phyloP scores from a whole-genome alignment of 1,284 basidiomycete species.

The Phellinidium pouzarii region DNA sequence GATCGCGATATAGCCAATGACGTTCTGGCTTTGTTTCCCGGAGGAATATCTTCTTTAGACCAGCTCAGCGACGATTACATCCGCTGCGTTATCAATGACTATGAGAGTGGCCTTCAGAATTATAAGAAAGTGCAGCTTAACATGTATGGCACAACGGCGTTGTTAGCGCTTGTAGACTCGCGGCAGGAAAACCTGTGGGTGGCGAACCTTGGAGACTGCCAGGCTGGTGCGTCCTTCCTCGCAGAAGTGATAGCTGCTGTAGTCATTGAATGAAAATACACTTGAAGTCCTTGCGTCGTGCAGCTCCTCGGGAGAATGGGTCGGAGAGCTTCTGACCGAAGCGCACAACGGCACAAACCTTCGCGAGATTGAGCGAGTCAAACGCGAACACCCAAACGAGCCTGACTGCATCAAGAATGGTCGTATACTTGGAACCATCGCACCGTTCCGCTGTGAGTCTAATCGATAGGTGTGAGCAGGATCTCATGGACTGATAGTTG shows the following conservation, averaged over 20 bases:
- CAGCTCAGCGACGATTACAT: conserved; percentile 34
- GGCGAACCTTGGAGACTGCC: conserved; percentile 34
- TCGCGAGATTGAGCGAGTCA: conserved; percentile 27
- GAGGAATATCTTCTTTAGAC: conserved; percentile 20
- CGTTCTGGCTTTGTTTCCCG: conserved; percentile 28
- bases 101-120: conserved; percentile 24
- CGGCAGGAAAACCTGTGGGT: conserved; percentile 30
- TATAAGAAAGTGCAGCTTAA: conserved; percentile 28
- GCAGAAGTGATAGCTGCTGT: background rate
- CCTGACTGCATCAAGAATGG: conserved; percentile 24
- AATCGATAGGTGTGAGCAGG: conserved; percentile 24
- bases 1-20: conserved; percentile 32
- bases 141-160: conserved; percentile 33
- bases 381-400: conserved; percentile 31
- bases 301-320: conserved; percentile 24
- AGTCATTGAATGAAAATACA: background rate
- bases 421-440: conserved; percentile 22
- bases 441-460: conserved; percentile 21
- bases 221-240: conserved; percentile 26
- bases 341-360: conserved; percentile 31
- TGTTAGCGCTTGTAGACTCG: conserved; percentile 30
- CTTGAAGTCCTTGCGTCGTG: conserved; percentile 27
- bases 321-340: conserved; percentile 25
- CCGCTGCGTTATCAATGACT: conserved; percentile 30
- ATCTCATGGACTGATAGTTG: background rate